Conservation (phyloP, 768 basidiomycete species). For the Harrya chromipes region DNA sequence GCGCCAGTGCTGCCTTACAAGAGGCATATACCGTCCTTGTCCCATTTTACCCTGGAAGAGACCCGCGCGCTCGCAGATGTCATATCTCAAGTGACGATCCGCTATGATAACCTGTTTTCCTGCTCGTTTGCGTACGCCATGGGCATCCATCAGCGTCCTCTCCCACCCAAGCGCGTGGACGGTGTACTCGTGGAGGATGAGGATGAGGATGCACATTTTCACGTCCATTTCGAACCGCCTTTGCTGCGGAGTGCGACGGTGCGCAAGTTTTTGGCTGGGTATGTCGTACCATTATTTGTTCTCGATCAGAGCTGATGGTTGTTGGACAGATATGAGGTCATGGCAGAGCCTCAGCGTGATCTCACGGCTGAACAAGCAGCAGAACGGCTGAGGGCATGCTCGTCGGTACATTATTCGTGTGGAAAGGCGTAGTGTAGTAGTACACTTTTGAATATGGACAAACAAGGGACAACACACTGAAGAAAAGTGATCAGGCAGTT, state of each 20-base stretch:
- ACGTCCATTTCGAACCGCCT: slow-evolving; percentile 86
- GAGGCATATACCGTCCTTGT: slow-evolving; percentile 74
- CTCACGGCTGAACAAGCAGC: slow-evolving; percentile 90
- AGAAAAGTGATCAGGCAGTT: neutral
- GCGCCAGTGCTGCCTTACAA: slow-evolving; percentile 67
- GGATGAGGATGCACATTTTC: slow-evolving; percentile 69
- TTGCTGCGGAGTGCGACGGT: slow-evolving; percentile 78
- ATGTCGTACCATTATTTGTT: slow-evolving; percentile 22
- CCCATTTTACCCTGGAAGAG: slow-evolving; percentile 59
- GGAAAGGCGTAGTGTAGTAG: neutral
- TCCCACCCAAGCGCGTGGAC: slow-evolving; percentile 39
- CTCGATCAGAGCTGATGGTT: neutral
- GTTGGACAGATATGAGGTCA: slow-evolving; percentile 70
- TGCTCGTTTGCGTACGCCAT: slow-evolving; percentile 94
- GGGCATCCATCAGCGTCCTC: slow-evolving; percentile 87
- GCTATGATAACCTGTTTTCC: slow-evolving; percentile 76
- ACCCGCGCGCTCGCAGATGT: slow-evolving; percentile 61
- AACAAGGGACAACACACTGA: slow-evolving; percentile 17
- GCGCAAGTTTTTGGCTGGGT: slow-evolving; percentile 90
- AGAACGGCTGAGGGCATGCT: slow-evolving; percentile 48
- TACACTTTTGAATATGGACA: slow-evolving; percentile 1
- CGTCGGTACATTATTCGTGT: slow-evolving; percentile 58
- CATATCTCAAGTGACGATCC: slow-evolving; percentile 59
- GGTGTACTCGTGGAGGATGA: slow-evolving; percentile 34
- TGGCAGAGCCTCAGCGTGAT: slow-evolving; percentile 89